Evolutionary conservation across 768 basidiomycete genomes (phyloP), one percentile per base, ranked within the genome.

Genomic region (Amanita pseudoporphyria): DNA sequence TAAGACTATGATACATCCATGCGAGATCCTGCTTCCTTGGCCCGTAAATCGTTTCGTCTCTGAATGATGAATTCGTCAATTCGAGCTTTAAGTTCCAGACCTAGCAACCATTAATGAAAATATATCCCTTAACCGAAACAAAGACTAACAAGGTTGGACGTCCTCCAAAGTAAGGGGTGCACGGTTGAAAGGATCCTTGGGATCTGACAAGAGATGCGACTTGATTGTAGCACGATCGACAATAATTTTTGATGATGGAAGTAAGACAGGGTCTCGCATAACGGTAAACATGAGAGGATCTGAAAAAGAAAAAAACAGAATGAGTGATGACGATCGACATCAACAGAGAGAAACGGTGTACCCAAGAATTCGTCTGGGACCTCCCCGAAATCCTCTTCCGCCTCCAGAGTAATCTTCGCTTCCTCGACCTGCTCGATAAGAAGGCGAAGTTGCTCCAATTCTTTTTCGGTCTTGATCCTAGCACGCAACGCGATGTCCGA

Each of bases 111-210:
- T 49, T 26, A 52, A 53, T 30, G 37, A 30, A n/a, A n/a, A 26
- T 46, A 42, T 10, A 53, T 61, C 37, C 41, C 35, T 44, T 44
- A 22, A n/a, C 35, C 10, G 31, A 39, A 32, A 7, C 6, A 42
- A n/a, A 49, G 37, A 67, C 81, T 56, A 57, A 91, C 93, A 67
- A 22, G 89, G 78, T 51, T 82, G 62, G 12, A 94, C 83, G 9
- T 94, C 87, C 48, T 85, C 86, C 54, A 93, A 79, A 9, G 71
- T 64, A 22, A 96, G 70, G 1, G 95, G 90, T 30, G 74, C 70
- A 24, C 96, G 84, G 65, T 97, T 99, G 77, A 98, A 99, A 1
- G 96, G 96, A 65, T 99, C 96, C 47, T 81, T 88, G 14, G 82
- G 67, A 58, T 96, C 94, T 0, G 92, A 95, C 16, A 99, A 70